Evolutionary conservation across 495 filamentous ascomycete species (phyloP).

Genomic region (Penicillium odoratum): DNA sequence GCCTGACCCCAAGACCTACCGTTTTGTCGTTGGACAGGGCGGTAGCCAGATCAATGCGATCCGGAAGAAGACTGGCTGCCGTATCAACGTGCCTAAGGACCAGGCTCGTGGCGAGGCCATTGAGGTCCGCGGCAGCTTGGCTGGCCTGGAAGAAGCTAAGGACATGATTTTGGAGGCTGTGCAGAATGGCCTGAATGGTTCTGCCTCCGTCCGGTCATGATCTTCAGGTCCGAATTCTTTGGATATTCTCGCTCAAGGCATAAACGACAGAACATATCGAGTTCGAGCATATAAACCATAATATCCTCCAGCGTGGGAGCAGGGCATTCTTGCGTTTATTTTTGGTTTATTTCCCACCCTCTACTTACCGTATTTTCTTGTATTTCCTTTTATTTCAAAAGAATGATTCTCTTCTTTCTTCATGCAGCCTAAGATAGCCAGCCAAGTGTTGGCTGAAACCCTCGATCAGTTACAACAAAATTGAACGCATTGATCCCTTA

Average conservation of each 20-base stretch:
- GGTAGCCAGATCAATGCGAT: slow-evolving; percentile 91
- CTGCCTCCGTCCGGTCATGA: slow-evolving; percentile 21
- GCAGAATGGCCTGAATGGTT: slow-evolving; percentile 38
- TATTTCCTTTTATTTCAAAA: slow-evolving; percentile 20
- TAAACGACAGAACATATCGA: slow-evolving; percentile 20
- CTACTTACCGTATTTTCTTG: slow-evolving; percentile 13
- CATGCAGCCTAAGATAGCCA: not conserved
- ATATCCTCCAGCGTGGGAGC: slow-evolving; percentile 4
- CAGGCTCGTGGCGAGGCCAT: slow-evolving; percentile 80
- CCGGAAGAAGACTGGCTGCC: slow-evolving; percentile 86
- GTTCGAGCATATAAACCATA: slow-evolving; percentile 17
- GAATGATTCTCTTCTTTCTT: slow-evolving; percentile 22
- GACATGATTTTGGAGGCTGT: slow-evolving; percentile 86
- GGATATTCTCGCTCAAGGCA: not conserved
- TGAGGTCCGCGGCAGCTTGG: slow-evolving; percentile 75
- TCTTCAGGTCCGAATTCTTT: slow-evolving; percentile 8
- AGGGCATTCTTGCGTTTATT: slow-evolving; percentile 23
- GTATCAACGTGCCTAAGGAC: slow-evolving; percentile 85
- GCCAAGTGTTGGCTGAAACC: not conserved
- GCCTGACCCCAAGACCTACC: slow-evolving; percentile 85
- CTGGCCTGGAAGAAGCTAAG: slow-evolving; percentile 83
- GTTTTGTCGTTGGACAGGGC: slow-evolving; percentile 84
- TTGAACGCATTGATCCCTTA: not conserved
- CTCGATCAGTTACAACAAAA: too few species aligned
- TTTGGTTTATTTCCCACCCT: slow-evolving; percentile 8